Evolutionary conservation across 2,329 filamentous ascomycete species (phyloP).

Genomic region (Plectosphaerella cucumerina): DNA sequence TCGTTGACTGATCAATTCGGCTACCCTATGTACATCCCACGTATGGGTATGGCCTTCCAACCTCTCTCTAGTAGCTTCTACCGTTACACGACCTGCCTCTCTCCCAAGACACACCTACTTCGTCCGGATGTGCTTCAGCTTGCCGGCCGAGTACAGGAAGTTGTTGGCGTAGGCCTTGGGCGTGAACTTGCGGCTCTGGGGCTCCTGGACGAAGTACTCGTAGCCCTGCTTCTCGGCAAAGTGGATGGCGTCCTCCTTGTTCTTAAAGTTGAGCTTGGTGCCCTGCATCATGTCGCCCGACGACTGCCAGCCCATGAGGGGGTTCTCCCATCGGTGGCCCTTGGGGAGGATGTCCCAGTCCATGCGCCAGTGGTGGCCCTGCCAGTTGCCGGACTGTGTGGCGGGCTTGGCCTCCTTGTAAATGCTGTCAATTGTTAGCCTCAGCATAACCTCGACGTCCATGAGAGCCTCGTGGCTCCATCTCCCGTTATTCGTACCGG

Average conservation of each 20-base stretch:
- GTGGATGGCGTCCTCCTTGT: slow-evolving; percentile 86
- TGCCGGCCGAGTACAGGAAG: slow-evolving; percentile 79
- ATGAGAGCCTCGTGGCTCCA: too few species aligned
- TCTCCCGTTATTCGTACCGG: slow-evolving; percentile 54
- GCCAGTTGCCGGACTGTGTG: slow-evolving; percentile 90
- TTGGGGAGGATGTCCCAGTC: slow-evolving; percentile 94
- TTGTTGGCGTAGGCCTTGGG: slow-evolving; percentile 98
- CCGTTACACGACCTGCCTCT: slow-evolving; percentile 8
- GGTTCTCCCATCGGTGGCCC: slow-evolving; percentile 98
- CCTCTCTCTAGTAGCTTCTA: slow-evolving; percentile 18
- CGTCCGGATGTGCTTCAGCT: slow-evolving; percentile 81
- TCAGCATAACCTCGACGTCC: not conserved
- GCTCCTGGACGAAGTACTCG: slow-evolving; percentile 98
- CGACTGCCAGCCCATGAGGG: slow-evolving; percentile 97
- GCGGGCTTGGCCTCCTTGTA: slow-evolving; percentile 90
- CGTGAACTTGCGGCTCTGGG: slow-evolving; percentile 77
- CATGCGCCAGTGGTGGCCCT: slow-evolving; percentile 86
- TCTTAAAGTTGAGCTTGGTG: slow-evolving; percentile 83
- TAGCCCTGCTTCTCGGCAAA: slow-evolving; percentile 99
- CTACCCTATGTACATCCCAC: not conserved
- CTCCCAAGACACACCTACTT: slow-evolving; percentile 50
- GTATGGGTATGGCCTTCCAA: not conserved
- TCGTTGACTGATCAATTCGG: not conserved
- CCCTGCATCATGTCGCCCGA: slow-evolving; percentile 94
- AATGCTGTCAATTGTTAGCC: slow-evolving; percentile 56